Evolutionary conservation across 78 protist genomes (phyloP), one percentile per base, ranked within the genome.

Genomic region (Dictyostelium discoideum): DNA sequence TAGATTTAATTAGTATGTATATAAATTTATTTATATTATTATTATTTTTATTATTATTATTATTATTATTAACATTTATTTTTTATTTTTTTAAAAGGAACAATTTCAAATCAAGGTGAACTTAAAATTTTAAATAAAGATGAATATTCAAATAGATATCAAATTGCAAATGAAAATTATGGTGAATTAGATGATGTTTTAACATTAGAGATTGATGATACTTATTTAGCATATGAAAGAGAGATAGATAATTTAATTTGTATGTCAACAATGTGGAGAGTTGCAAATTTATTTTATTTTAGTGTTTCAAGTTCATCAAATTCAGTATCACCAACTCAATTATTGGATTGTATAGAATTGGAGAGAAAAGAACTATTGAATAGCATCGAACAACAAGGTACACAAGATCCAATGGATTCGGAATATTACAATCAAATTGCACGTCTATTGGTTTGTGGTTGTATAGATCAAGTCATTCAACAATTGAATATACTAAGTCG

Each of bases 211-310:
- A 26, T 54, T 60, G 87, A 84, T 84, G 54, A 60, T 22, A 16
- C 24, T 1, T 39, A 60, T 60, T 29, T 39, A 18, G 22, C 84
- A 63, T 82, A 82, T 32, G 39, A 48, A 32, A 16, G n/a, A 40
- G 88, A 80, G 32, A 57, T 26, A 54, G 85, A 82, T 14, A 63
- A 67, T 73, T 50, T 90, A 54, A 65, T 48, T 18, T 29, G 84
- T 6, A 26, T 72, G 20, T 72, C 85, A 20, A 77, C 85, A 0
- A 50, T 90, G 37, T 90, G 87, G 88, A 90, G 74, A 77, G 86
- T 90, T 16, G 78, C 88, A 22, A 86, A 82, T 90, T 72, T 90
- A 37, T 90, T 90, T 42, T 90, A 90, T 72, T 90, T 90, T 80
- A 65, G 57, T 29, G 13, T 83, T 13, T 26, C 48, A 7, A 10